Conservation (phyloP, 2,329 filamentous ascomycete species). For the Calonectria leucothoes region DNA sequence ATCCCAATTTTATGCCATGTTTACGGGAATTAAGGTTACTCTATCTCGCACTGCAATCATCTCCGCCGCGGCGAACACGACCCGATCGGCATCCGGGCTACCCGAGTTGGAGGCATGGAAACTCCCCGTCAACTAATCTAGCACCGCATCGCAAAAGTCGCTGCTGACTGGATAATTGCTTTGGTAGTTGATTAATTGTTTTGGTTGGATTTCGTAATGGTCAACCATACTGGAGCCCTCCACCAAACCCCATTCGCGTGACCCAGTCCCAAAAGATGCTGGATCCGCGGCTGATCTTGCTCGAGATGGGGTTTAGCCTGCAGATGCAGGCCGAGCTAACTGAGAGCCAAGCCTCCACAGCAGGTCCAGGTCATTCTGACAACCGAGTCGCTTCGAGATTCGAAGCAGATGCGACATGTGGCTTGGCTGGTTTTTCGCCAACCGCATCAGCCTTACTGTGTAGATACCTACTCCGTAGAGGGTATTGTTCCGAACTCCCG, state of each 20-base stretch:
- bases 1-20: slow-evolving; percentile 10
- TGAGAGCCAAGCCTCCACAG: slow-evolving; percentile 3
- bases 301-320: neutral
- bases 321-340: neutral
- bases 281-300: slow-evolving; percentile 1
- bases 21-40: slow-evolving; percentile 13
- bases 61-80: slow-evolving; percentile 8
- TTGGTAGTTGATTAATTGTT: neutral
- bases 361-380: neutral
- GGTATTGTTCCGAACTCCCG: neutral
- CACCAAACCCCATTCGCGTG: neutral
- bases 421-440: neutral
- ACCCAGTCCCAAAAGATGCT: neutral
- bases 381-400: neutral
- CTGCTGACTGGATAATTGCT: neutral
- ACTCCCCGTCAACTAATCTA: neutral
- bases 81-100: neutral
- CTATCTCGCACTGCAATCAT: slow-evolving; percentile 22
- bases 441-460: neutral
- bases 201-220: neutral
- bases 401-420: neutral
- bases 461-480: neutral
- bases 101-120: neutral
- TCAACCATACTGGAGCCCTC: neutral
- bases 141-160: neutral